A percentile compares a stretch with the other conserved stretches of the same genome.
Evolutionary conservation across 148 eudicot genomes (phyloP).

Genomic region (Amaranthus cruentus): DNA sequence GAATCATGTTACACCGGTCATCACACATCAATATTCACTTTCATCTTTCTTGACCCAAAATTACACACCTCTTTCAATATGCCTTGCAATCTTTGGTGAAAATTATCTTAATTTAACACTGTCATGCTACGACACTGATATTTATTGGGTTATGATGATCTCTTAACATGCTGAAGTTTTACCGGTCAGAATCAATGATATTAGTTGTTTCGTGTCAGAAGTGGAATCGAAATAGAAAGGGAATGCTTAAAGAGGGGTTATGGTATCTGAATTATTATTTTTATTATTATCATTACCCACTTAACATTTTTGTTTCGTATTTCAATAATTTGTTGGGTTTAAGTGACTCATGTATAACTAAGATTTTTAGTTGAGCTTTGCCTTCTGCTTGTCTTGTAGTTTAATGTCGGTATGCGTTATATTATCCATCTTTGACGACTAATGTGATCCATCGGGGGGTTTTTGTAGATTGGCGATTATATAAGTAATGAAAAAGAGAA

Average conservation of each 20-base stretch:
- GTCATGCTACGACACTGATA: neutral
- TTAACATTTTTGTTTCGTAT: neutral
- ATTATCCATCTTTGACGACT: neutral
- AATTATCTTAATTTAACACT: too few species aligned
- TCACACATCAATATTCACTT: too few species aligned
- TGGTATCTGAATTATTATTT: too few species aligned
- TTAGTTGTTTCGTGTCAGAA: too few species aligned
- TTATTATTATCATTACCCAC: too few species aligned
- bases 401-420: neutral
- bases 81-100: too few species aligned
- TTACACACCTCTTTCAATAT: too few species aligned
- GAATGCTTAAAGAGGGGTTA: too few species aligned
- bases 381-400: neutral
- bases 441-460: neutral
- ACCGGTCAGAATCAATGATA: neutral
- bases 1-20: too few species aligned
- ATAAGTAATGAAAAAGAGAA: conserved; percentile 25
- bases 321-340: neutral
- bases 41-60: too few species aligned
- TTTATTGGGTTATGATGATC: neutral
- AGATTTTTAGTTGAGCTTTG: neutral
- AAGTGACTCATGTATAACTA: neutral
- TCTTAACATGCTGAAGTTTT: neutral
- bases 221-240: too few species aligned
- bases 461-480: conserved; percentile 25